These are phyloP conservation scores for Meyerozyma guilliermondii DNA, from an alignment of 1,139 yeast genomes.

Conservation along the genomic window DNA sequence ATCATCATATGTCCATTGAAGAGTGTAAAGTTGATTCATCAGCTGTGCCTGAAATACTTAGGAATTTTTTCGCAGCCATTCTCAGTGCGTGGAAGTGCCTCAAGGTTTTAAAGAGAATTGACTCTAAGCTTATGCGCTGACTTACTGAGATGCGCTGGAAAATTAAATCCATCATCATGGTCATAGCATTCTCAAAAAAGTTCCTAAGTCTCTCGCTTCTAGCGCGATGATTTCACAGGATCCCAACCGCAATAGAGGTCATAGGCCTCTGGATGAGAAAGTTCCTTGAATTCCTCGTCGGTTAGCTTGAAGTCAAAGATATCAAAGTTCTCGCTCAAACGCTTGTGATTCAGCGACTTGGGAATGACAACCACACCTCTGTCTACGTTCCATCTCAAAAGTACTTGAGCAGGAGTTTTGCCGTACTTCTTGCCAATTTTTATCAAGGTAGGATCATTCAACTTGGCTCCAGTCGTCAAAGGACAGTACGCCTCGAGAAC, in stretches of 20 bases:
- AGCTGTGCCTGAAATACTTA: too few species aligned
- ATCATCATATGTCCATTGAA: too few species aligned
- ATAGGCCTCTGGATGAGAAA: constrained; percentile 19
- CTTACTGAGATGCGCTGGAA: too few species aligned
- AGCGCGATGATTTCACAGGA: background rate
- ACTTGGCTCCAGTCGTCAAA: constrained; percentile 31
- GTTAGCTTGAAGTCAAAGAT: constrained; percentile 48
- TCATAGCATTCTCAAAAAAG: too few species aligned
- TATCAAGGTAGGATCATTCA: constrained; percentile 14
- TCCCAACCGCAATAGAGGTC: background rate
- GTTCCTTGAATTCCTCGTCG: constrained; percentile 35
- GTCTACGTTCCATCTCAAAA: constrained; percentile 33
- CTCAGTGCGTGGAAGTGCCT: too few species aligned
- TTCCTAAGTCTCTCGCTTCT: too few species aligned
- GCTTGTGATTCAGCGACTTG: constrained; percentile 22
- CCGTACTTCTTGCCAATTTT: constrained; percentile 16
- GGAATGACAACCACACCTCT: constrained; percentile 42
- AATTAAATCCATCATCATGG: too few species aligned
- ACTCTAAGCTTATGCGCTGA: too few species aligned
- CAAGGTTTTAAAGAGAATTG: too few species aligned
- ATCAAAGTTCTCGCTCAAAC: constrained; percentile 32
- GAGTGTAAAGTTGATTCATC: too few species aligned
- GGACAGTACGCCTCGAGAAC: constrained; percentile 38
- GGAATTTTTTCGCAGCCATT: too few species aligned
- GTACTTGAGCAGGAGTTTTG: constrained; percentile 26